Conservation (phyloP, 2,329 filamentous ascomycete species). For the Fusarium siculi region DNA sequence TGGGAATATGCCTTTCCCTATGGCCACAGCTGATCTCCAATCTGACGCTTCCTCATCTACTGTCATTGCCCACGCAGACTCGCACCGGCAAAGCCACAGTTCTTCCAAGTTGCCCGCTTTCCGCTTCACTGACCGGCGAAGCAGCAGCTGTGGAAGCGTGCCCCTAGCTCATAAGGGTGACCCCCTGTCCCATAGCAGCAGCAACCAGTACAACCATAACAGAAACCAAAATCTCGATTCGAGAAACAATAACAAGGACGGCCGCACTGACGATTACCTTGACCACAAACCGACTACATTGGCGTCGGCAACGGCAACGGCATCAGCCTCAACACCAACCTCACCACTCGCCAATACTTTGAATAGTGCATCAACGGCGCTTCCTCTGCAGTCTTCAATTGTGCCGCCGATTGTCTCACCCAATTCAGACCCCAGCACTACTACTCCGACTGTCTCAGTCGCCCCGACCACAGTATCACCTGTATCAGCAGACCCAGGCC, state of each 20-base stretch:
- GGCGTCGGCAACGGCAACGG: not conserved
- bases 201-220: slow-evolving; percentile 22
- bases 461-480: slow-evolving; percentile 27
- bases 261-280: slow-evolving; percentile 3
- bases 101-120: slow-evolving; percentile 66
- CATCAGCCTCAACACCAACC: slow-evolving; percentile 20
- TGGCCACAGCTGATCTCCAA: slow-evolving; percentile 22
- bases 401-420: slow-evolving; percentile 43
- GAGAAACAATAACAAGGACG: slow-evolving; percentile 30
- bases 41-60: slow-evolving; percentile 27
- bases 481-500: slow-evolving; percentile 27
- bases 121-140: slow-evolving; percentile 62
- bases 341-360: slow-evolving; percentile 30
- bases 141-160: slow-evolving; percentile 37
- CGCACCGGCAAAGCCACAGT: slow-evolving; percentile 64
- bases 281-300: slow-evolving; percentile 17
- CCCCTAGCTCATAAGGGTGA: slow-evolving; percentile 37
- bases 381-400: slow-evolving; percentile 34
- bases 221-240: slow-evolving; percentile 32
- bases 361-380: slow-evolving; percentile 37
- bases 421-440: slow-evolving; percentile 40
- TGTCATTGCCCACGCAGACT: slow-evolving; percentile 48
- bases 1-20: slow-evolving; percentile 17
- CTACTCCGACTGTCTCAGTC: slow-evolving; percentile 33
- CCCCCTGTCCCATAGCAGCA: slow-evolving; percentile 31